A percentile compares a stretch with the other conserved stretches of the same genome.
Conservation (phyloP, 1,139 yeast species). For the Nakaseomyces glabratus region DNA sequence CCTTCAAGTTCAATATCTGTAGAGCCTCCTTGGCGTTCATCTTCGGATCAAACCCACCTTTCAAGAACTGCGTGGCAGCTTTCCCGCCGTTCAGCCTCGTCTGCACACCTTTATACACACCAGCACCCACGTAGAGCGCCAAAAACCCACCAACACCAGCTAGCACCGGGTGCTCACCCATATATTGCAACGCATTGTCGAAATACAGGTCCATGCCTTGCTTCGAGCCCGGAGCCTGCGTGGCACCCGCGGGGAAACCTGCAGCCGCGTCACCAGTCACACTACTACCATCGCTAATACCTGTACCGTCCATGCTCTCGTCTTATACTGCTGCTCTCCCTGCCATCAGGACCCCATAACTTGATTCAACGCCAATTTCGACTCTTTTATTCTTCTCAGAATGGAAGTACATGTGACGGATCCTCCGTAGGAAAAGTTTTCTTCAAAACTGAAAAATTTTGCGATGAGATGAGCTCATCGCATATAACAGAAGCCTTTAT, state of each 20-base stretch:
- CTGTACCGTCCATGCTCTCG: too few relatives aligned
- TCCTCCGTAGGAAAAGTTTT: too few relatives aligned
- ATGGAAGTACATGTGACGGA: too few relatives aligned
- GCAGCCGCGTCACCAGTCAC: too few relatives aligned
- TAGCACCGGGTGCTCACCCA: conserved; percentile 70
- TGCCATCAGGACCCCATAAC: too few relatives aligned
- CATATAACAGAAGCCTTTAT: background rate
- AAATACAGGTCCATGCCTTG: conserved; percentile 51
- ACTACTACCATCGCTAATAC: too few relatives aligned
- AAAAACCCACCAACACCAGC: conserved; percentile 65
- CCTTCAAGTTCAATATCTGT: conserved; percentile 76
- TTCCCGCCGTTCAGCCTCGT: conserved; percentile 59
- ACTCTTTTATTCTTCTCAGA: too few relatives aligned
- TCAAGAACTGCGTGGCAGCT: conserved; percentile 35
- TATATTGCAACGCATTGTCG: conserved; percentile 52
- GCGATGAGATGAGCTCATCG: background rate
- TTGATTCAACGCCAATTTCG: too few relatives aligned
- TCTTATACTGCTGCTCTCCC: too few relatives aligned
- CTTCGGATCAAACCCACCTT: conserved; percentile 84
- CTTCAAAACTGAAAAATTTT: too few relatives aligned
- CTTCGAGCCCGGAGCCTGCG: too few relatives aligned
- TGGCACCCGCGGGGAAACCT: too few relatives aligned
- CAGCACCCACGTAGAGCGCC: conserved; percentile 56
- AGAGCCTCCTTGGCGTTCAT: conserved; percentile 90
- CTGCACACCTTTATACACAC: conserved; percentile 47